A percentile compares a stretch with the other conserved stretches of the same genome.
Evolutionary conservation across 2,329 filamentous ascomycete genomes (phyloP).

Genomic region (Colletotrichum lentis): DNA sequence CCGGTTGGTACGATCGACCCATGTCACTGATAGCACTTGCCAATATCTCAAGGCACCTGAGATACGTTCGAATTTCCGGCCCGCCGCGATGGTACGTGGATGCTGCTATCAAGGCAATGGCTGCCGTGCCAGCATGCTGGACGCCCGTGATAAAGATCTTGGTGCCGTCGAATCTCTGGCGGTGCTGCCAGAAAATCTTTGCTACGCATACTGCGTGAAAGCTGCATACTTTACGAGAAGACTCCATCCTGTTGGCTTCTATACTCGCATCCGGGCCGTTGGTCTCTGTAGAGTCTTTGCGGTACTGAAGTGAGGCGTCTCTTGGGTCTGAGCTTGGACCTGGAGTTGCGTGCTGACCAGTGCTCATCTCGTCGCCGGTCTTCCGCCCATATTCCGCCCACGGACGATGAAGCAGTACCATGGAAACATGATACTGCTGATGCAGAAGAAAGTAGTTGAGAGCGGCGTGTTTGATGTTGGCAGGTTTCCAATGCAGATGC

Average conservation of each 20-base stretch:
- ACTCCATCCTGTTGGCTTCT: conserved; percentile 53
- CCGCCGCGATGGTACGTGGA: conserved; percentile 50
- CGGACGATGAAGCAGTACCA: conserved; percentile 62
- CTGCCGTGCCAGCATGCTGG: conserved; percentile 63
- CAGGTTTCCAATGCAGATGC: conserved; percentile 57
- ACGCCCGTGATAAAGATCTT: conserved; percentile 61
- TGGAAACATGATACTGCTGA: conserved; percentile 62
- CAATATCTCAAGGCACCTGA: conserved; percentile 61
- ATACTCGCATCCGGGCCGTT: conserved; percentile 48
- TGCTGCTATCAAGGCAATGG: conserved; percentile 62
- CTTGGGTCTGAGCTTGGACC: conserved; percentile 39
- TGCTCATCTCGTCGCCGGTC: conserved; percentile 44
- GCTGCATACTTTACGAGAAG: conserved; percentile 62
- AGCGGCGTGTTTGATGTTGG: conserved; percentile 58
- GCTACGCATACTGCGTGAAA: conserved; percentile 63
- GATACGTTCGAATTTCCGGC: conserved; percentile 50
- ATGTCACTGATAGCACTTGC: conserved; percentile 61
- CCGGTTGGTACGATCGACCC: conserved; percentile 61
- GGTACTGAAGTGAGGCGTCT: conserved; percentile 26
- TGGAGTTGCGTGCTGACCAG: conserved; percentile 47
- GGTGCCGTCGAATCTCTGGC: conserved; percentile 59
- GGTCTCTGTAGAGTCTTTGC: conserved; percentile 42
- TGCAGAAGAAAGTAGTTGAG: conserved; percentile 63
- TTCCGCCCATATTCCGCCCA: conserved; percentile 61
- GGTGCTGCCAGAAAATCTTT: conserved; percentile 63